Base-by-base conservation (phyloP, 768 basidiomycete genomes). In the Amanita pallidorosea region DNA sequence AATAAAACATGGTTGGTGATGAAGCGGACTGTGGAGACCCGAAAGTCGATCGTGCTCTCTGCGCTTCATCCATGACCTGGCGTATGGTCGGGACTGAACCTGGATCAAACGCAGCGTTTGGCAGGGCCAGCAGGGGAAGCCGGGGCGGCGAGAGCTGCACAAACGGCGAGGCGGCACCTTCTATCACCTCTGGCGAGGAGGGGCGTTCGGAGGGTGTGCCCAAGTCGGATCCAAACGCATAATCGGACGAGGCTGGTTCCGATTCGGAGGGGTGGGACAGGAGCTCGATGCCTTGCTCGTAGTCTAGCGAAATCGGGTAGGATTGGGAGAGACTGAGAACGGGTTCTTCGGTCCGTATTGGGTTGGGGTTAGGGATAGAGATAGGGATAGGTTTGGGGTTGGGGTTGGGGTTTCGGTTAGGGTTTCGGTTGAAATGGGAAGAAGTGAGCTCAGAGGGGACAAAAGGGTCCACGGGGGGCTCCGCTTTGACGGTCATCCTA, bases 261-360 rank as follows among this genome's bases (percentile, higher is more conserved):
- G 49, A 42, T 27, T 17, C 31, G 2, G 50, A 36, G 13, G 50
- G 50, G 25, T 43, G n/a, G 15, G 42, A 51, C 0, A 51, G 13
- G 23, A 51, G 29, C 15, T 44, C 50, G n/a, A 51, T 51, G 18
- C 50, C 50, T 36, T 51, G 50, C 23, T 51, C 50, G 25, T 51
- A 43, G 42, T 51, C 50, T 17, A 51, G 50, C 3, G 50, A 45
- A 35, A 51, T 37, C 18, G 50, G 50, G 42, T 45, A 51, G 20
- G 42, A 35, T 45, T 51, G 42, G 20, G 50, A 51, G 15, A 51
- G 43, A 34, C 42, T 44, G n/a, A 23, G 42, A 15, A 45, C 20
- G 31, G 34, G 33, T 5, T 23, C 22, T 23, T 4, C 5, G 41
- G 13, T 15, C 22, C 4, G 35, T 27, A 6, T 1, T 27, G 36